A percentile compares a stretch with the other conserved stretches of the same genome.
Evolutionary conservation across 2,329 filamentous ascomycete genomes (phyloP).

Genomic region (Septoria linicola): DNA sequence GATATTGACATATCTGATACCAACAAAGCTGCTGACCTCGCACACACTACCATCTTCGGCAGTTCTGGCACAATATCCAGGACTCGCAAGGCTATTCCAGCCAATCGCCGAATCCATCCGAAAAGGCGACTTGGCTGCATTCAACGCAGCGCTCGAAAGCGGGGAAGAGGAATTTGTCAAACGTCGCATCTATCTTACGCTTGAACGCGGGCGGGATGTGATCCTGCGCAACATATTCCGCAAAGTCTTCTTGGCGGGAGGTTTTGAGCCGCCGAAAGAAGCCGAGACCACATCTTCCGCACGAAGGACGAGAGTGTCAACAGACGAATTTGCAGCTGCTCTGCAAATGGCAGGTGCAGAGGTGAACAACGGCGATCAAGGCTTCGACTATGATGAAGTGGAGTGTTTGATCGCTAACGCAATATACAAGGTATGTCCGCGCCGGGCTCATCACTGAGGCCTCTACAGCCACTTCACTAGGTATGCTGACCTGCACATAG

Average conservation of each 20-base stretch:
- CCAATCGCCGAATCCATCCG: conserved; percentile 78
- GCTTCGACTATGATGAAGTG: conserved; percentile 84
- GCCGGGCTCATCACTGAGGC: too few species aligned
- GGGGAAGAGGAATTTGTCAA: conserved; percentile 93
- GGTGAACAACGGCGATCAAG: conserved; percentile 55
- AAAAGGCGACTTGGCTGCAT: conserved; percentile 75
- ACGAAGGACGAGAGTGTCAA: conserved; percentile 70
- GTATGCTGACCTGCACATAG: too few species aligned
- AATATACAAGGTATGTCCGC: conserved; percentile 83
- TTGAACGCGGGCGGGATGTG: conserved; percentile 89
- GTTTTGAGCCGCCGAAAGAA: conserved; percentile 75
- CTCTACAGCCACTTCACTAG: too few species aligned
- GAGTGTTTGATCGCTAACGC: conserved; percentile 94
- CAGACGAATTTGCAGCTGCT: conserved; percentile 81
- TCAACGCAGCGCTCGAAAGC: conserved; percentile 75
- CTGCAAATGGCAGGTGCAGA: conserved; percentile 65
- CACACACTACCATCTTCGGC: conserved; percentile 74
- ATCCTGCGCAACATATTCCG: conserved; percentile 86
- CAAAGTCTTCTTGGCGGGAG: conserved; percentile 84
- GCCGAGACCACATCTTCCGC: conserved; percentile 57
- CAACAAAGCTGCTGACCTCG: conserved; percentile 83
- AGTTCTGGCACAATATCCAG: conserved; percentile 73
- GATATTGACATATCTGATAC: conserved; percentile 92
- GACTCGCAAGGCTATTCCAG: conserved; percentile 72
- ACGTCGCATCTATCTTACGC: conserved; percentile 86